These are phyloP conservation scores for Saturnispora sanitii DNA, from an alignment of 805 yeast species.

Conservation along the genomic window DNA sequence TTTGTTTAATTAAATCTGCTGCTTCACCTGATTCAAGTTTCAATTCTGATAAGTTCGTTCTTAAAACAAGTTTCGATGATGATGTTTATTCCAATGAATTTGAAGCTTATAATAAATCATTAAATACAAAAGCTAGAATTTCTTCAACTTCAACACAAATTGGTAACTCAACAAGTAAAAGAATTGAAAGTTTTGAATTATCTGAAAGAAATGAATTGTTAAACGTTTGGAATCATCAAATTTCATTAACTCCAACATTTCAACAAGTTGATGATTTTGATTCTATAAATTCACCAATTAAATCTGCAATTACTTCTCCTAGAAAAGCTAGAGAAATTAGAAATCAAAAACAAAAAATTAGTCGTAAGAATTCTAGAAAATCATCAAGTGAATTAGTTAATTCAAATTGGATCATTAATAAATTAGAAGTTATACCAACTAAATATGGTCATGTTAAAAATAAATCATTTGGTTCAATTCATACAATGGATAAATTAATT, in stretches of 20 bases:
- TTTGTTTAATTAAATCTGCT: slow-evolving; percentile 1
- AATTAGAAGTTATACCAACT: slow-evolving; percentile 13
- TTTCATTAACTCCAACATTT: slow-evolving; percentile 12
- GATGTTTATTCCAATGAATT: slow-evolving; percentile 28
- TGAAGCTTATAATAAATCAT: slow-evolving; percentile 24
- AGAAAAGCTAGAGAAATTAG: slow-evolving; percentile 19
- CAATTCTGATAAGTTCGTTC: slow-evolving; percentile 18
- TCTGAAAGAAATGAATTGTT: slow-evolving; percentile 5
- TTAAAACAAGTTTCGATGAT: slow-evolving; percentile 32
- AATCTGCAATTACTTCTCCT: slow-evolving; percentile 14
- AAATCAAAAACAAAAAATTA: slow-evolving; percentile 11
- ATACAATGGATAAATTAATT: not conserved
- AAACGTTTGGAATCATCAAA: slow-evolving; percentile 21
- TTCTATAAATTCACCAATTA: slow-evolving; percentile 21
- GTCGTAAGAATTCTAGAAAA: not conserved
- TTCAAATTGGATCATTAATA: slow-evolving; percentile 9
- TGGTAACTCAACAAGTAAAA: slow-evolving; percentile 1
- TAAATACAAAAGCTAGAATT: slow-evolving; percentile 10
- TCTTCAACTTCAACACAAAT: slow-evolving; percentile 7
- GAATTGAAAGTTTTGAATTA: slow-evolving; percentile 8
- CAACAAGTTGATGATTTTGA: slow-evolving; percentile 18
- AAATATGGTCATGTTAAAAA: slow-evolving; percentile 5
- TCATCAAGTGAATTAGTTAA: slow-evolving; percentile 5
- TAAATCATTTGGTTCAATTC: not conserved
- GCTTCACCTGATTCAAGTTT: slow-evolving; percentile 17